Evolutionary conservation across 2,329 filamentous ascomycete species (phyloP), one percentile per base, ranked within the genome.

Genomic region (Trichoderma semiorbis): DNA sequence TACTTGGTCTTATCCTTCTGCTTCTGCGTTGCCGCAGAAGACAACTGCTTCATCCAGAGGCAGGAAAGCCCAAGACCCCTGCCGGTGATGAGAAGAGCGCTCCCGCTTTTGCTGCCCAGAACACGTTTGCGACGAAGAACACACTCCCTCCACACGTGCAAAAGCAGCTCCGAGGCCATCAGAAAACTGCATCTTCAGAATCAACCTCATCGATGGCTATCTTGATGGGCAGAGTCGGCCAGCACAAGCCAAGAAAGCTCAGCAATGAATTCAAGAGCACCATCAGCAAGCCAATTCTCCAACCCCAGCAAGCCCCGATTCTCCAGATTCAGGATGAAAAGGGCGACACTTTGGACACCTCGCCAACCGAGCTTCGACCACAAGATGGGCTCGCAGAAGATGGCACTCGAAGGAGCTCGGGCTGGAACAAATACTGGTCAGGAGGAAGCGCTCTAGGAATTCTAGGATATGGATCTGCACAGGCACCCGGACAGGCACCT

Each of bases 351-450:
- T 85, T 84, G 71, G 79, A 80, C 6, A 75, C 80, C 2, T 74
- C 75, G 2, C 77, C 79, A 47, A 77, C 73, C 3, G 78, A 79
- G 78, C 83, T 82, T 72, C 83, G 80, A 70, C 78, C 79, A 74
- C 79, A 77, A 73, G 79, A 78, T 57, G 76, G 73, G 72, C 82
- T 70, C 73, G 75, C 73, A 73, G 81, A 85, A 64, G 85, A 83
- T 63, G 81, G 81, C 58, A 82, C 84, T 24, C 85, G 89, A 70
- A 85, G 89, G 77, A 93, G 90, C 76, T 93, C 91, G 4, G 91
- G 91, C 62, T 94, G 92, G 92, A 93, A 93, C 79, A 84, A 89
- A 68, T 94, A 93, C 81, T 94, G 92, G 88, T 92, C 91, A 16
- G 91, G 91, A 65, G 92, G 91, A 68, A 92, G 91, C 75, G 87